A percentile compares a stretch with the other conserved stretches of the same genome.
Evolutionary conservation across 139 green algal species (phyloP).

Genomic region (Spirogloea muscicola): DNA sequence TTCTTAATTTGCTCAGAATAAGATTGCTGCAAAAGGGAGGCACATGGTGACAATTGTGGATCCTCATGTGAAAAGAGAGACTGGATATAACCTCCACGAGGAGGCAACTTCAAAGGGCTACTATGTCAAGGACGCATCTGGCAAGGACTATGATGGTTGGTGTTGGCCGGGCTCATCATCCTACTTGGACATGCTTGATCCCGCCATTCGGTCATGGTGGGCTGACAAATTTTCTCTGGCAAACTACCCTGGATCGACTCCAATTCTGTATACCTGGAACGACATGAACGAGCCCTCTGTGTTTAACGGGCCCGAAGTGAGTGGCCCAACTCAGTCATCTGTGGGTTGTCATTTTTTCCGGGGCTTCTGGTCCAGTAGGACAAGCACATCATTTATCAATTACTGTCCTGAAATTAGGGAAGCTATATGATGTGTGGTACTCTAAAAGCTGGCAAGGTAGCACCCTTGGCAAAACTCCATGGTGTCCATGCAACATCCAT

Average conservation of each 20-base stretch:
- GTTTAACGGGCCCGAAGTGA: conserved; percentile 98
- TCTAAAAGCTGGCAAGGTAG: too few relatives aligned
- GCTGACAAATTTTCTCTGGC: conserved; percentile 73
- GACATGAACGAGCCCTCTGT: conserved; percentile 99
- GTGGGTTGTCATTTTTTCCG: too few relatives aligned
- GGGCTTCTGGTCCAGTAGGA: too few relatives aligned
- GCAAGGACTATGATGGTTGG: conserved; percentile 91
- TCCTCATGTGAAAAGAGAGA: conserved; percentile 94
- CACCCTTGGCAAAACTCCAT: too few relatives aligned
- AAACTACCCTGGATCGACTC: conserved; percentile 79
- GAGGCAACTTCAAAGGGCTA: conserved; percentile 71
- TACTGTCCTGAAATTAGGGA: too few relatives aligned
- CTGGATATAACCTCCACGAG: conserved; percentile 75
- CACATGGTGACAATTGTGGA: conserved; percentile 93
- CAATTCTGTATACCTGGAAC: conserved; percentile 97
- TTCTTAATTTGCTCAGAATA: too few relatives aligned
- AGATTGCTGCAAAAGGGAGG: conserved; percentile 41
- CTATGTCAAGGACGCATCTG: conserved; percentile 82
- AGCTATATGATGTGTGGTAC: too few relatives aligned
- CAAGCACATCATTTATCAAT: too few relatives aligned
- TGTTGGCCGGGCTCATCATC: conserved; percentile 90
- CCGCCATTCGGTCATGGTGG: conserved; percentile 87
- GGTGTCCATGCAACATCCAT: too few relatives aligned
- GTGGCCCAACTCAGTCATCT: too few relatives aligned
- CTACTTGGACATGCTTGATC: conserved; percentile 88